Evolutionary conservation across 2,329 filamentous ascomycete genomes (phyloP).

Genomic region (Cryoendolithus antarcticus): DNA sequence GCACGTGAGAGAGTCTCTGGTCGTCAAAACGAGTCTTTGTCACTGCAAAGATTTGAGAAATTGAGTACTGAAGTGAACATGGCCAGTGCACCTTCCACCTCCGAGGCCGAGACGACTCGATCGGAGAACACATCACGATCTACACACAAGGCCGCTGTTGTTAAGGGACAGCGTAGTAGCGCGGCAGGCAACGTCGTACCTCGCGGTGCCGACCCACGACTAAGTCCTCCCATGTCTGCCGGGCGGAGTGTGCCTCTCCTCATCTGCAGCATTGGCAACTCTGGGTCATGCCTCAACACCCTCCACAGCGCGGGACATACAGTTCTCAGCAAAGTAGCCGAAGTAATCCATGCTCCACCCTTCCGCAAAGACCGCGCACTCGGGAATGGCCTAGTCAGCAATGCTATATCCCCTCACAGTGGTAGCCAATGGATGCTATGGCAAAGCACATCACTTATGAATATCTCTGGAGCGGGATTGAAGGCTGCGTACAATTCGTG

Average conservation of each 20-base stretch:
- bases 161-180: too few relatives aligned
- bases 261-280: slow-evolving; percentile 81
- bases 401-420: slow-evolving; percentile 24
- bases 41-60: too few relatives aligned
- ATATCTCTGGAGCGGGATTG: slow-evolving; percentile 63
- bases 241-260: slow-evolving; percentile 45
- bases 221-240: slow-evolving; percentile 13
- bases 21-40: too few relatives aligned
- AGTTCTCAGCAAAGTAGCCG: slow-evolving; percentile 51
- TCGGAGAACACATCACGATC: too few relatives aligned
- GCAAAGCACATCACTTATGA: slow-evolving; percentile 73
- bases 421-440: slow-evolving; percentile 47
- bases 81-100: too few relatives aligned
- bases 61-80: too few relatives aligned
- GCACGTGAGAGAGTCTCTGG: too few relatives aligned
- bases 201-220: slow-evolving; percentile 5
- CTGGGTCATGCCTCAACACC: slow-evolving; percentile 53
- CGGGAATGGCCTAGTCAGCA: slow-evolving; percentile 39
- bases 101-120: too few relatives aligned
- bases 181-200: neutral
- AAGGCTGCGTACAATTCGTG: slow-evolving; percentile 50
- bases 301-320: slow-evolving; percentile 82
- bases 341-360: slow-evolving; percentile 27
- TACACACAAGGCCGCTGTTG: too few relatives aligned
- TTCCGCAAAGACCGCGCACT: slow-evolving; percentile 29